Conservation (phyloP, 805 yeast genomes). For the Pichia deserticola region DNA sequence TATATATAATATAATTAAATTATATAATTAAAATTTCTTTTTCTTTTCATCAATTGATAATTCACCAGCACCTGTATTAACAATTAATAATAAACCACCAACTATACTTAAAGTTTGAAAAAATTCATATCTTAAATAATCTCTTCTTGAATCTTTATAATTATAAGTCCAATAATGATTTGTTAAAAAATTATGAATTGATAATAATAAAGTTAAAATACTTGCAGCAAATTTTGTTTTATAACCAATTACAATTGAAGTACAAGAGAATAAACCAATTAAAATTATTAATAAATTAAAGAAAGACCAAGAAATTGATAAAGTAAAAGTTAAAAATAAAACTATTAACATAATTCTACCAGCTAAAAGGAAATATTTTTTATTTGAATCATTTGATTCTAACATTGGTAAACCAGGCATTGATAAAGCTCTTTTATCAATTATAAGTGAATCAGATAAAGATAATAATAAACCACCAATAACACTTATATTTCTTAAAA, state of each 20-base stretch:
- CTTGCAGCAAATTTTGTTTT: slow-evolving; percentile 86
- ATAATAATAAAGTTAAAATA: slow-evolving; percentile 57
- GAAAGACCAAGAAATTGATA: slow-evolving; percentile 66
- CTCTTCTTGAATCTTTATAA: slow-evolving; percentile 68
- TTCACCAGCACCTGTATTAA: slow-evolving; percentile 95
- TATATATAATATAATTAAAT: background rate
- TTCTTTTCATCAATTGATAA: slow-evolving; percentile 92
- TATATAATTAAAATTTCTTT: slow-evolving; percentile 35
- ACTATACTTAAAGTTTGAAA: slow-evolving; percentile 92
- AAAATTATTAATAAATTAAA: slow-evolving; percentile 57
- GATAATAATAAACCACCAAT: slow-evolving; percentile 89
- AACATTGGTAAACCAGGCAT: slow-evolving; percentile 75
- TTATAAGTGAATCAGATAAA: slow-evolving; percentile 76
- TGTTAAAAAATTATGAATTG: slow-evolving; percentile 66
- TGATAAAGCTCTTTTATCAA: slow-evolving; percentile 56
- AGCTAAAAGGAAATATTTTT: slow-evolving; percentile 75
- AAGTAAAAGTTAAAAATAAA: slow-evolving; percentile 77
- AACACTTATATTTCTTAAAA: slow-evolving; percentile 80
- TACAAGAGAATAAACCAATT: slow-evolving; percentile 61
- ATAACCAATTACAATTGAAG: slow-evolving; percentile 82
- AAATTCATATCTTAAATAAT: slow-evolving; percentile 83
- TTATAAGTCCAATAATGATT: slow-evolving; percentile 88
- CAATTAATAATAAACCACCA: slow-evolving; percentile 87
- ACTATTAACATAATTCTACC: slow-evolving; percentile 84
- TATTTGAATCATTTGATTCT: slow-evolving; percentile 55